phyloP scores from a whole-genome alignment of 2,329 filamentous ascomycete genomes.

The Beauveria caledonica region DNA sequence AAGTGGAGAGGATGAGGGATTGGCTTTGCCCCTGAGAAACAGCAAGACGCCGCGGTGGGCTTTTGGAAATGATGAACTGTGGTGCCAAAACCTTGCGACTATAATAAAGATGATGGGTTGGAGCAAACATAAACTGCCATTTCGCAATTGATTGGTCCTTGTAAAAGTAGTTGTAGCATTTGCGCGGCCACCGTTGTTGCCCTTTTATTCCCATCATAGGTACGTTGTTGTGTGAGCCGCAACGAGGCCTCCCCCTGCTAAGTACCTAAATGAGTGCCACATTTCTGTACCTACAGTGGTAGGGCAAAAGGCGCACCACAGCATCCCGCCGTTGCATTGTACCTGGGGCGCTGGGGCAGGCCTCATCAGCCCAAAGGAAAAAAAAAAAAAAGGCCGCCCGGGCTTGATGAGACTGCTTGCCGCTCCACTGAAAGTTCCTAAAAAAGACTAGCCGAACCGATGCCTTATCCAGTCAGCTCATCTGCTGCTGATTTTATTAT shows the following conservation, averaged over 20 bases:
- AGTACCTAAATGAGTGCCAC: not conserved
- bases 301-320: not conserved
- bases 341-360: not conserved
- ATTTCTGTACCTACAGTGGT: not conserved
- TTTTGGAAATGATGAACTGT: not conserved
- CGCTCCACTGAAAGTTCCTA: not conserved
- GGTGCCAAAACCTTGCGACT: too few relatives aligned
- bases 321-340: not conserved
- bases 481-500: not conserved
- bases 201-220: too few relatives aligned
- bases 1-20: not conserved
- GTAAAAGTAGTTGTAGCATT: too few relatives aligned
- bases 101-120: too few relatives aligned
- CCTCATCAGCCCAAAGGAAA: not conserved
- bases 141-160: too few relatives aligned
- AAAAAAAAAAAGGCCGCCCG: too few relatives aligned
- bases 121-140: too few relatives aligned
- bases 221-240: not conserved
- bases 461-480: not conserved
- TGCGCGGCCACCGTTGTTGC: too few relatives aligned
- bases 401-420: too few relatives aligned
- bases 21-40: conserved; percentile 1
- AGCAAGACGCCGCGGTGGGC: not conserved
- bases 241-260: not conserved
- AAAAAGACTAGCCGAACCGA: not conserved